phyloP scores from a whole-genome alignment of 129 eudicot species.

The Flaveria robusta region DNA sequence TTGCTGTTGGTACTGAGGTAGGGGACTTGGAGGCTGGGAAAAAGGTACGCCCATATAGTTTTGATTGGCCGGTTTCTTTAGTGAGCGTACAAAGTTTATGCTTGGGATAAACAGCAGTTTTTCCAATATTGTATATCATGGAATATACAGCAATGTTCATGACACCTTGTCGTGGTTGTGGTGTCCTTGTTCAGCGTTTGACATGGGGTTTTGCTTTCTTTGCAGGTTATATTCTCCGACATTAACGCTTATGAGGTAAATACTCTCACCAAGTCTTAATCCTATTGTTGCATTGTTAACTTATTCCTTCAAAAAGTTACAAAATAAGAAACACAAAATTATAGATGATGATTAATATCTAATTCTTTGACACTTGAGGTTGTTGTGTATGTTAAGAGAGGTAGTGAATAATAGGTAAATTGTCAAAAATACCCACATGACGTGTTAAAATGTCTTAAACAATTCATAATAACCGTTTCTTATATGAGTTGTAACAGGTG shows the following conservation, averaged over 20 bases:
- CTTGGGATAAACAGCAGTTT: not conserved
- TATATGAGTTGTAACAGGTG: slow-evolving; percentile 51
- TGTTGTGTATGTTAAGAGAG: not conserved
- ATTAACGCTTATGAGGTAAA: slow-evolving; percentile 57
- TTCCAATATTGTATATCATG: not conserved
- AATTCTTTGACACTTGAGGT: not conserved
- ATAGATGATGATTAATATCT: not conserved
- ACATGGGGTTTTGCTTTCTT: slow-evolving; percentile 6
- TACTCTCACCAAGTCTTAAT: not conserved
- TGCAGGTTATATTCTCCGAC: slow-evolving; percentile 96
- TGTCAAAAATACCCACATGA: not conserved
- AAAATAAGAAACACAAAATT: not conserved
- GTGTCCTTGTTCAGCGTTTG: not conserved
- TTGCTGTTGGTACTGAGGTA: slow-evolving; percentile 85
- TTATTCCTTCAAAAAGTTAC: no score
- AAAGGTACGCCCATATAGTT: slow-evolving; percentile 54
- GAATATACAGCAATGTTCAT: not conserved
- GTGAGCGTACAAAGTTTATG: slow-evolving; percentile 4
- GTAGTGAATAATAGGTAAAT: not conserved
- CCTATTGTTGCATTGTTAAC: not conserved
- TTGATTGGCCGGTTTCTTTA: not conserved
- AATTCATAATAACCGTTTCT: not conserved
- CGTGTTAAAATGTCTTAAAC: not conserved
- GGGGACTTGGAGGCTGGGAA: slow-evolving; percentile 78
- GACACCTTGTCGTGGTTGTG: not conserved